Base-by-base conservation (phyloP, 495 filamentous ascomycete genomes). In the Parathielavia hyrcaniae region DNA sequence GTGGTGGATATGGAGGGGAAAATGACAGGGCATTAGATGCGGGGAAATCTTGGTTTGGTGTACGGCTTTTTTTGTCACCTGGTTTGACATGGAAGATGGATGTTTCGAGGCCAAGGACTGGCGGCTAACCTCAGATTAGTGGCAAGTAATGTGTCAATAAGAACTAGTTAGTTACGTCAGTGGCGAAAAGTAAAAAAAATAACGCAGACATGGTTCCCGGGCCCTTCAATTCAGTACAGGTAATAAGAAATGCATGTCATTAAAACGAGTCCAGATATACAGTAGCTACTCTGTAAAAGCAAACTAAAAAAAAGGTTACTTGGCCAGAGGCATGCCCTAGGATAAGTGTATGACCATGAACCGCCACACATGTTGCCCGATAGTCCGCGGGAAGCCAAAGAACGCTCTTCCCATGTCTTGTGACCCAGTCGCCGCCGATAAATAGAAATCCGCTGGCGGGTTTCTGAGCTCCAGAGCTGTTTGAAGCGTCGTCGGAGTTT, bases 351-450 rank as follows among this genome's bases (percentile, higher is more conserved):
- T 49, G 30, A 49, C 46, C 46, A 49, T 49, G 46, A 35, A 49
- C 22, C 22, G 44, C 44, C 22, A 47, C 22, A 47, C 22, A 47
- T 30, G 22, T 47, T 47, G 44, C 44, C 44, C 44, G 44, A 47
- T 47, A 47, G 44, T 47, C 44, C 10, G 44, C 22, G 14, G 44
- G 44, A 47, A 48, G 45, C 45, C 45, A 48, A n/a, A 48, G 45
- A 48, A 48, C 13, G 6, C 26, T 16, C 22, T 48, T 48, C 22
- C 45, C 45, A 32, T 32, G 1, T 48, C 3, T 48, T 30, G 45
- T 48, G 16, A 48, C 26, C 45, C 45, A 48, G 1, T 48, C 16
- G 22, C 14, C 45, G 26, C 8, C 45, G 45, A 48, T 9, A 13
- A 32, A 48, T 1, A 48, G 26, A 48, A 32, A 14, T 0, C 26